Evolutionary conservation across 2,329 filamentous ascomycete genomes (phyloP).

Genomic region (Fusarium clavum): DNA sequence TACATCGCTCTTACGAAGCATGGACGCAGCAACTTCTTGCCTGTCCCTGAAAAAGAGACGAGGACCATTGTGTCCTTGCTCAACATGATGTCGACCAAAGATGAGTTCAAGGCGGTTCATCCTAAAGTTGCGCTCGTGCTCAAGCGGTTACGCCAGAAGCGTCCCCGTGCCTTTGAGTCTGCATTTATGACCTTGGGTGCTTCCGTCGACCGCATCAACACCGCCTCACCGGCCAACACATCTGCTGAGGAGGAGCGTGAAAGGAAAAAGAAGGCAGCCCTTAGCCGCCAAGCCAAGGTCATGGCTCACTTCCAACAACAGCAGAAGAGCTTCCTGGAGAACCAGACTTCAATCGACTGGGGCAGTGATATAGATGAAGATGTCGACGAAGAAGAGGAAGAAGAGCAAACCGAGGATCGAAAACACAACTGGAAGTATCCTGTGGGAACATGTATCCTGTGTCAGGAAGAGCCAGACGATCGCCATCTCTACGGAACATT

Average conservation of each 20-base stretch:
- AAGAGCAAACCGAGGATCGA: slow-evolving; percentile 69
- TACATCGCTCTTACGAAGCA: slow-evolving; percentile 74
- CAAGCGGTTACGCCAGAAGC: slow-evolving; percentile 85
- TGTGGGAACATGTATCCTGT: slow-evolving; percentile 91
- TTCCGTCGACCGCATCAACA: slow-evolving; percentile 82
- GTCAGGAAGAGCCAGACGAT: slow-evolving; percentile 95
- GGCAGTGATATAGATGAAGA: slow-evolving; percentile 81
- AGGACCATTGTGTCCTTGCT: slow-evolving; percentile 74
- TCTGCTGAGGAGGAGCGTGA: slow-evolving; percentile 79
- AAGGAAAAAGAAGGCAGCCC: slow-evolving; percentile 88
- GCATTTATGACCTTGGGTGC: slow-evolving; percentile 74
- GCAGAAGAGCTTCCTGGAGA: slow-evolving; percentile 93
- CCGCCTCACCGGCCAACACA: slow-evolving; percentile 79
- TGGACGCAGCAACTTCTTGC: slow-evolving; percentile 71
- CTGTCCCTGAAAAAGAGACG: slow-evolving; percentile 62
- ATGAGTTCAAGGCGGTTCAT: slow-evolving; percentile 84
- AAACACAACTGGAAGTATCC: slow-evolving; percentile 86
- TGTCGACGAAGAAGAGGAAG: slow-evolving; percentile 76
- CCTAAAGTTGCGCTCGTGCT: slow-evolving; percentile 87
- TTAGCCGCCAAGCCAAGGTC: slow-evolving; percentile 89
- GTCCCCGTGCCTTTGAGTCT: slow-evolving; percentile 76
- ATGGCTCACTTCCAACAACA: slow-evolving; percentile 99
- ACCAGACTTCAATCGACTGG: slow-evolving; percentile 89
- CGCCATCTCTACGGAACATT: slow-evolving; percentile 92
- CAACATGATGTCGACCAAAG: slow-evolving; percentile 71